These are phyloP conservation scores for Rhododendron kiyosumense DNA, from an alignment of 148 eudicot species.

Conservation along the genomic window DNA sequence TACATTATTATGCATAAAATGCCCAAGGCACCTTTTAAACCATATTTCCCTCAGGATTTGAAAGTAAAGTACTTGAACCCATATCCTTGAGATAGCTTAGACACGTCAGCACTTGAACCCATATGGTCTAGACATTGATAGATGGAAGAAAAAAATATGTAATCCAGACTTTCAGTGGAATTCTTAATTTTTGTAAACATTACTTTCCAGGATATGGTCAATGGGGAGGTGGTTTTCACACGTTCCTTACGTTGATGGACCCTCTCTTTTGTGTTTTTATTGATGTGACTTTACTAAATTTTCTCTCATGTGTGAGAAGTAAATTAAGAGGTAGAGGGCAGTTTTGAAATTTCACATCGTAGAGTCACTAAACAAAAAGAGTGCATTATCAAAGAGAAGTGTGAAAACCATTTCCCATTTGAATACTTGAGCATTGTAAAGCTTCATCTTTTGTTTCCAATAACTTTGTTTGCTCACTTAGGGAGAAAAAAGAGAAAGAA, in stretches of 20 bases:
- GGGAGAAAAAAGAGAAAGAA: neutral
- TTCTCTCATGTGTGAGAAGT: neutral
- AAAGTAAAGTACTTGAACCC: neutral
- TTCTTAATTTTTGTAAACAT: neutral
- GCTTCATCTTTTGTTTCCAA: neutral
- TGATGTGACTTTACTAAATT: neutral
- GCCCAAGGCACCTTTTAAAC: no score
- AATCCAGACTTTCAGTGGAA: neutral
- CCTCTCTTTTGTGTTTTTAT: neutral
- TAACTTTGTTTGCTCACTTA: conserved; percentile 12
- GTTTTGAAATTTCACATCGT: neutral
- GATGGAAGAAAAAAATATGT: neutral
- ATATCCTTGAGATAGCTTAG: neutral
- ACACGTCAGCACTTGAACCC: neutral
- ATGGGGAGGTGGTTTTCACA: neutral
- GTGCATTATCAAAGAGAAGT: neutral
- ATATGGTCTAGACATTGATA: neutral
- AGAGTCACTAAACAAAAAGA: neutral
- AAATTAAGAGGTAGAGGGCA: neutral
- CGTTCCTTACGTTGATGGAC: neutral
- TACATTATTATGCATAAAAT: neutral
- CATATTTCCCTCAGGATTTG: neutral
- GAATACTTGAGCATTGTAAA: neutral
- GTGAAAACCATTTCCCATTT: neutral
- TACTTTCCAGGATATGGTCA: neutral